phyloP scores from a whole-genome alignment of 2,329 filamentous ascomycete species.

The Diaporthe aspalathi region DNA sequence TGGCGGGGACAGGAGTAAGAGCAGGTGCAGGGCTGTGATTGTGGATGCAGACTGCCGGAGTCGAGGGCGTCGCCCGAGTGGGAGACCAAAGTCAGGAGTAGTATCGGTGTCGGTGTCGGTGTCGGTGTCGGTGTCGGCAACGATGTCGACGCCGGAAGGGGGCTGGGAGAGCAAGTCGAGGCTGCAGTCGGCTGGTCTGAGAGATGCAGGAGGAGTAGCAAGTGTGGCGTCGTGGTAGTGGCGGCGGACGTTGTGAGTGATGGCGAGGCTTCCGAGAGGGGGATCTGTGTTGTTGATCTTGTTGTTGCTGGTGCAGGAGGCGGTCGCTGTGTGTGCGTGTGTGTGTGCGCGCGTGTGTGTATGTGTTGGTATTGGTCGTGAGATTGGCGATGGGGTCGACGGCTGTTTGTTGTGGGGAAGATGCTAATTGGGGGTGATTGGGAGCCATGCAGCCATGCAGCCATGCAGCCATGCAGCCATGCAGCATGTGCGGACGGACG shows the following conservation, averaged over 20 bases:
- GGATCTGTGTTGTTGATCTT: slow-evolving; percentile 29
- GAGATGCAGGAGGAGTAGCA: not conserved
- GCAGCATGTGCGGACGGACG: slow-evolving; percentile 9
- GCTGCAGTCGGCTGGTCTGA: not conserved
- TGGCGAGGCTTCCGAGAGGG: slow-evolving; percentile 5
- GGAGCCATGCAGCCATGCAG: not conserved
- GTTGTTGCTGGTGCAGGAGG: slow-evolving; percentile 31
- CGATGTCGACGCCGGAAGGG: not conserved
- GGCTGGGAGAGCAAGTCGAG: not conserved
- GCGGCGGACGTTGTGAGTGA: slow-evolving; percentile 8
- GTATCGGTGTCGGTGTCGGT: too few relatives aligned
- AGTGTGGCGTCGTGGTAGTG: not conserved
- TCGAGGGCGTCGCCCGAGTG: not conserved
- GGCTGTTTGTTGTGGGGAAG: slow-evolving; percentile 29
- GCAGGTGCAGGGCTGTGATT: not conserved
- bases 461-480: not conserved
- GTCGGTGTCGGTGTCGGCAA: not conserved
- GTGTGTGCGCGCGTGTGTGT: slow-evolving; percentile 7
- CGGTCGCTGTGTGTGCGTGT: slow-evolving; percentile 25
- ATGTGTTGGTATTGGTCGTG: slow-evolving; percentile 3
- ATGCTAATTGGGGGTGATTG: slow-evolving; percentile 18
- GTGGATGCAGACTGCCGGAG: slow-evolving; percentile 5
- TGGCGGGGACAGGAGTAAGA: too few relatives aligned
- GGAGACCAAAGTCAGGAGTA: not conserved
- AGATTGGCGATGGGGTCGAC: slow-evolving; percentile 22